These are phyloP conservation scores for Gnaphalium uliginosum DNA, from an alignment of 129 eudicot genomes.

Conservation along the genomic window DNA sequence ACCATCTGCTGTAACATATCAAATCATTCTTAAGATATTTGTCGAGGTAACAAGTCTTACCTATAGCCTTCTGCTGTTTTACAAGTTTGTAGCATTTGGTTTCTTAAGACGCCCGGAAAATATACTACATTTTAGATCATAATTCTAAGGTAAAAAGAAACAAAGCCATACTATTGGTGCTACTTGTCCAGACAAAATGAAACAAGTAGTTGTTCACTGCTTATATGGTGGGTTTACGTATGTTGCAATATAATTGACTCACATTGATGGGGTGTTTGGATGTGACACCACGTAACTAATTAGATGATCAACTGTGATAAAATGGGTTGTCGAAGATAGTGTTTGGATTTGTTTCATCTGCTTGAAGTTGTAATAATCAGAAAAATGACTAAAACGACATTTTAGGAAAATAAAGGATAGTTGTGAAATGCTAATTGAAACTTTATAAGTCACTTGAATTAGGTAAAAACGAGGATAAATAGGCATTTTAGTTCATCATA, in stretches of 20 bases:
- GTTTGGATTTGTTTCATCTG: neutral
- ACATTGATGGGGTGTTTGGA: neutral
- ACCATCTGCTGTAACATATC: conserved; percentile 93
- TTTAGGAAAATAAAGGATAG: too few relatives aligned
- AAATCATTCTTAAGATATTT: conserved; percentile 83
- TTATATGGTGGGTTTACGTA: neutral
- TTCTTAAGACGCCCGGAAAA: neutral
- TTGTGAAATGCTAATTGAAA: too few relatives aligned
- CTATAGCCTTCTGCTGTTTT: neutral
- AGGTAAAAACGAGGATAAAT: too few relatives aligned
- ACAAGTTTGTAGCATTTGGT: conserved; percentile 6
- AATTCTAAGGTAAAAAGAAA: neutral
- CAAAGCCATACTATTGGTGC: neutral
- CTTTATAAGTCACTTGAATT: too few relatives aligned
- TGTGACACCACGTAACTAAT: too few relatives aligned
- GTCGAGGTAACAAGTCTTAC: conserved; percentile 58
- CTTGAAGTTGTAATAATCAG: neutral
- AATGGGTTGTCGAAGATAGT: neutral
- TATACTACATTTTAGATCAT: neutral
- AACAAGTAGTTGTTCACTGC: neutral
- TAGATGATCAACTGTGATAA: too few relatives aligned
- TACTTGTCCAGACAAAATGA: neutral
- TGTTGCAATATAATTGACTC: neutral
- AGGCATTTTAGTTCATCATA: neutral
- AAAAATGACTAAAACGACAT: neutral